Evolutionary conservation across 768 basidiomycete genomes (phyloP).

Genomic region (Rubroboletus pulcherrimus): DNA sequence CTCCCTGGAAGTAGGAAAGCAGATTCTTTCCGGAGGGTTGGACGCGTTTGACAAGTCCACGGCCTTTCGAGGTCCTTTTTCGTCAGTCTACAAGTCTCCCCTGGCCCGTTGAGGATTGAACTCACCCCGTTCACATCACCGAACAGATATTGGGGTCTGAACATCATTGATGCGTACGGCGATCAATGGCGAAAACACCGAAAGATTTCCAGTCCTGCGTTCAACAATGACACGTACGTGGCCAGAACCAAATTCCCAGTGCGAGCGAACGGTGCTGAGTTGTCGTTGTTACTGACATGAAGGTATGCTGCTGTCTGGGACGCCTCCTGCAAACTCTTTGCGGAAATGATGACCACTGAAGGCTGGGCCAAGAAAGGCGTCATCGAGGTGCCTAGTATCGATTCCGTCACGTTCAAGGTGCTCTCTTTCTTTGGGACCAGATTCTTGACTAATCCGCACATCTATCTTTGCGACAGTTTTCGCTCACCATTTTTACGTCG

Average conservation of each 20-base stretch:
- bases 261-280: neutral
- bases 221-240: slow-evolving; percentile 19
- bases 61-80: neutral
- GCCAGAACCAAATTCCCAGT: neutral
- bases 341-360: slow-evolving; percentile 9
- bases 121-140: neutral
- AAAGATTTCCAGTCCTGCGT: slow-evolving; percentile 14
- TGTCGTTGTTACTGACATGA: neutral
- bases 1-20: slow-evolving; percentile 14
- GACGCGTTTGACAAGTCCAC: neutral
- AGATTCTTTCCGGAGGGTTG: slow-evolving; percentile 7
- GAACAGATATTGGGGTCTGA: slow-evolving; percentile 21
- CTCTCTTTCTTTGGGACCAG: no score
- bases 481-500: slow-evolving; percentile 15
- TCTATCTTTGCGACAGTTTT: slow-evolving; percentile 2
- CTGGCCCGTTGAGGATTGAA: no score
- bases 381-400: slow-evolving; percentile 7
- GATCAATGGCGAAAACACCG: slow-evolving; percentile 21
- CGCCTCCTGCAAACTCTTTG: slow-evolving; percentile 5
- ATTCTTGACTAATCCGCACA: neutral
- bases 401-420: slow-evolving; percentile 12
- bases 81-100: neutral
- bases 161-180: slow-evolving; percentile 6
- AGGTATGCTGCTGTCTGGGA: slow-evolving; percentile 17
- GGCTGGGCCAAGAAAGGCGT: slow-evolving; percentile 7